Percentiles rank a stretch among this genome's conserved stretches.
Evolutionary conservation across 768 basidiomycete species (phyloP).

Genomic region (Leccinum uliginosum): DNA sequence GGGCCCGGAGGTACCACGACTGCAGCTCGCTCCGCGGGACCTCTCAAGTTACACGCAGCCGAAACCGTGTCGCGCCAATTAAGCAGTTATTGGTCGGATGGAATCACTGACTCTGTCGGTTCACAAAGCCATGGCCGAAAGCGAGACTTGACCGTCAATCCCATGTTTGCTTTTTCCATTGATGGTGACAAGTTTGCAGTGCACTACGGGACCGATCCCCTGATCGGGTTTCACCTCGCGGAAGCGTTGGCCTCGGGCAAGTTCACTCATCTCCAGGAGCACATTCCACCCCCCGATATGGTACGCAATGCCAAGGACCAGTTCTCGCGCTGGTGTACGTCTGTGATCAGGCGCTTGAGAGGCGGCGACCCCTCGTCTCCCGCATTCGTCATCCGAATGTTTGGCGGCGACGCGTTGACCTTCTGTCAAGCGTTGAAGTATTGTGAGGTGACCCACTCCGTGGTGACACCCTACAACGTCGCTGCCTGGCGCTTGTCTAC

Average conservation of each 20-base stretch:
- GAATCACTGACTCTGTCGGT: constrained; percentile 9
- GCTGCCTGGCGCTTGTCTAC: constrained; percentile 23
- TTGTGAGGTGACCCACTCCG: constrained; percentile 5
- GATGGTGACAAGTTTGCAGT: constrained; percentile 23
- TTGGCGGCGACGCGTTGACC: constrained; percentile 25
- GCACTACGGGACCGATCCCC: constrained; percentile 28
- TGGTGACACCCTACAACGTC: constrained; percentile 16
- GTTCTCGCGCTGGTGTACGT: constrained; percentile 25
- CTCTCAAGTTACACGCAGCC: constrained; percentile 5
- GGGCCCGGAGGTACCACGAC: background rate
- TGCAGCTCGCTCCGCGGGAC: constrained; percentile 27
- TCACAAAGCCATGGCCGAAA: background rate
- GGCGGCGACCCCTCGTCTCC: constrained; percentile 7
- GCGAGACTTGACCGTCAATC: constrained; percentile 15
- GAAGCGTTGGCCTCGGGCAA: constrained; percentile 17
- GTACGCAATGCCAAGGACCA: constrained; percentile 18
- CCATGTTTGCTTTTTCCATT: constrained; percentile 28
- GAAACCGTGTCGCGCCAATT: constrained; percentile 13
- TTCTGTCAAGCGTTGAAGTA: constrained; percentile 21
- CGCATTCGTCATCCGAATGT: constrained; percentile 27
- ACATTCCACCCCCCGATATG: constrained; percentile 5
- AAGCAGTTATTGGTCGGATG: constrained; percentile 21
- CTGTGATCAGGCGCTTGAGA: constrained; percentile 12
- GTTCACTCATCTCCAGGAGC: background rate
- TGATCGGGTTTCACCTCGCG: constrained; percentile 29